A percentile compares a stretch with the other conserved stretches of the same genome.
These are phyloP conservation scores for Ramicandelaber brevisporus DNA, from an alignment of 192 early-diverging fungal genomes.

Conservation along the genomic window DNA sequence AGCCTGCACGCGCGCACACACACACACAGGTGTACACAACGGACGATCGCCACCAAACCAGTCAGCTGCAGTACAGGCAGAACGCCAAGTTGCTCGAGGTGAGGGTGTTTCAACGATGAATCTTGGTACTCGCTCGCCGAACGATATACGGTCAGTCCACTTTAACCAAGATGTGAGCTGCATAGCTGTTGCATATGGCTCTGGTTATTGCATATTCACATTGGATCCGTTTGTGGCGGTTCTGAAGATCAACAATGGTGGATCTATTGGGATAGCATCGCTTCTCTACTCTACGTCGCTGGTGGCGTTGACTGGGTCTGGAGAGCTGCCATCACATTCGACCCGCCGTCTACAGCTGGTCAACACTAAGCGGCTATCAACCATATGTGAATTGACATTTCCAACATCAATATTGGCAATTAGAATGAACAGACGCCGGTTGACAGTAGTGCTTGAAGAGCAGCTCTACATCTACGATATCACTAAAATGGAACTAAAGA, in stretches of 20 bases:
- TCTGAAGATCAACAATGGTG: constrained; percentile 69
- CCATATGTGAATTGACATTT: constrained; percentile 93
- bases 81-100: too few species aligned
- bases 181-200: constrained; percentile 2
- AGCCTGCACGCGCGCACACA: background rate
- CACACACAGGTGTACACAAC: too few species aligned
- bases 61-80: too few species aligned
- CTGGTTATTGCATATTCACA: constrained; percentile 89
- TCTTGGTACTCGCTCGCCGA: constrained; percentile 24
- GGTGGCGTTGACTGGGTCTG: constrained; percentile 83
- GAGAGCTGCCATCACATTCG: constrained; percentile 65
- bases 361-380: constrained; percentile 95
- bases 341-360: constrained; percentile 78
- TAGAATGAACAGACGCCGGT: constrained; percentile 79
- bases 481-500: constrained; percentile 90
- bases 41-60: too few species aligned
- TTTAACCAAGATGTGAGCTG: constrained; percentile 64
- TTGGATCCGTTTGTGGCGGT: constrained; percentile 92
- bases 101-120: constrained; percentile 42
- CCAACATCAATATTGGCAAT: constrained; percentile 79
- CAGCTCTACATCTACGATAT: constrained; percentile 95
- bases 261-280: constrained; percentile 83
- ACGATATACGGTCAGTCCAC: constrained; percentile 53
- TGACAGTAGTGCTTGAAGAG: constrained; percentile 87
- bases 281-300: constrained; percentile 96